Percentiles rank a stretch among this genome's conserved stretches.
phyloP scores from a whole-genome alignment of 768 basidiomycete species.

The Collybia mongolica region DNA sequence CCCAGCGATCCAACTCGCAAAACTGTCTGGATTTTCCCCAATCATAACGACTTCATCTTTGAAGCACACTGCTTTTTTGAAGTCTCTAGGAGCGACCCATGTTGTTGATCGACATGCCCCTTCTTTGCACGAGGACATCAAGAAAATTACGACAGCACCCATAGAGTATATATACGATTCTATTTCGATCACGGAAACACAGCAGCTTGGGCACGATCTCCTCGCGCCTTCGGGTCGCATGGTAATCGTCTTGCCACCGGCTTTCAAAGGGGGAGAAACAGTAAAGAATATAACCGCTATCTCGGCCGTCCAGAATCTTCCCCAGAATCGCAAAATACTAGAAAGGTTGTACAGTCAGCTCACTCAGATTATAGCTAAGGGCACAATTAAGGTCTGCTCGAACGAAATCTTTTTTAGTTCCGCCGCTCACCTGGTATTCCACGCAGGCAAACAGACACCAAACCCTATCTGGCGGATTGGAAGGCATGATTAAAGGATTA shows the following conservation, averaged over 20 bases:
- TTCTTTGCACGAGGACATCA: conserved; percentile 16
- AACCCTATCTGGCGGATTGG: conserved; percentile 41
- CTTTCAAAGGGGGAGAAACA: not conserved
- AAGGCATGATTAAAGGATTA: conserved; percentile 39
- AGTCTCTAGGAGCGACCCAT: conserved; percentile 38
- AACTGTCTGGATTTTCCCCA: conserved; percentile 36
- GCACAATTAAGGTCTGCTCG: not conserved
- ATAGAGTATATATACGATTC: conserved; percentile 6
- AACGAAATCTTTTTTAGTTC: not conserved
- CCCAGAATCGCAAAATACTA: not conserved
- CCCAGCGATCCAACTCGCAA: conserved; percentile 34
- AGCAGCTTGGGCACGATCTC: conserved; percentile 5
- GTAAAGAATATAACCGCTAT: not conserved
- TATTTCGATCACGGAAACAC: conserved; percentile 2
- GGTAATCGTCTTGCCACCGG: not conserved
- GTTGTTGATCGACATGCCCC: conserved; percentile 27
- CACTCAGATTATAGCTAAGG: too few species aligned
- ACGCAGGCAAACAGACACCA: conserved; percentile 44
- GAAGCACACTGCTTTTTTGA: conserved; percentile 24
- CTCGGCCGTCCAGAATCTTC: not conserved
- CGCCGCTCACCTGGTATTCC: not conserved
- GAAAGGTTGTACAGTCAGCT: not conserved
- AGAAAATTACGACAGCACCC: not conserved
- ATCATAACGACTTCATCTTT: conserved; percentile 36
- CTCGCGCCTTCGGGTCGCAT: not conserved